phyloP scores from a whole-genome alignment of 768 basidiomycete species.

The Pleurotus giganteus region DNA sequence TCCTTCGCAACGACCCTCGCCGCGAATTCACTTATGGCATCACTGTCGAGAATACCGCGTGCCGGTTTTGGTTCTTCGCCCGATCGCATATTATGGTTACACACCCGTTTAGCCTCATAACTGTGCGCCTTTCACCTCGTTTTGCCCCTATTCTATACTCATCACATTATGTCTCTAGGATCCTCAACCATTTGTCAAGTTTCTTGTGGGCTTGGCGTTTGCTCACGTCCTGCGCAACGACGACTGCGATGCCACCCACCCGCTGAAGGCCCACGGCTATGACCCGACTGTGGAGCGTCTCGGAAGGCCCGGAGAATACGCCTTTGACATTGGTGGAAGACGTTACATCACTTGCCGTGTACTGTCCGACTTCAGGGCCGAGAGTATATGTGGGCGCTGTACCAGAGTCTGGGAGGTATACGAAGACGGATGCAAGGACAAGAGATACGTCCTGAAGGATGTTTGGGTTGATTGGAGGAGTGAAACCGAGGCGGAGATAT shows the following conservation, averaged over 20 bases:
- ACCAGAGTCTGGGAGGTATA: constrained; percentile 13
- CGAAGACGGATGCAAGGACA: neutral
- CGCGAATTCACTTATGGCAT: constrained; percentile 9
- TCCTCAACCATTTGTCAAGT: neutral
- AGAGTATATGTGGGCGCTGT: constrained; percentile 7
- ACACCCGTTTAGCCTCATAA: constrained; percentile 3
- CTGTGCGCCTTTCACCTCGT: neutral
- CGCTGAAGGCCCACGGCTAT: constrained; percentile 1
- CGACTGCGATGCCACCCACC: neutral
- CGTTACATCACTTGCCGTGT: neutral
- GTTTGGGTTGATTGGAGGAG: constrained; percentile 7
- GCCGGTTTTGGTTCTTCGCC: constrained; percentile 11
- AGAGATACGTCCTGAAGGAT: constrained; percentile 9
- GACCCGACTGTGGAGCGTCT: constrained; percentile 7
- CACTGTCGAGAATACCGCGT: constrained; percentile 5
- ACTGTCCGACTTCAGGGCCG: constrained; percentile 10
- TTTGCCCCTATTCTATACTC: neutral
- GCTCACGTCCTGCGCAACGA: neutral
- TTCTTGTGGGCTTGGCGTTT: constrained; percentile 4
- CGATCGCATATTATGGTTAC: constrained; percentile 9
- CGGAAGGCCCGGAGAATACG: neutral
- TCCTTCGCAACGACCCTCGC: constrained; percentile 12
- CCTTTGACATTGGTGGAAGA: constrained; percentile 1
- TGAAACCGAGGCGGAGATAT: constrained; percentile 8
- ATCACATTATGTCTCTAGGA: constrained; percentile 3